These are phyloP conservation scores for Schizothecium vesticola DNA, from an alignment of 495 filamentous ascomycete species.

Conservation along the genomic window DNA sequence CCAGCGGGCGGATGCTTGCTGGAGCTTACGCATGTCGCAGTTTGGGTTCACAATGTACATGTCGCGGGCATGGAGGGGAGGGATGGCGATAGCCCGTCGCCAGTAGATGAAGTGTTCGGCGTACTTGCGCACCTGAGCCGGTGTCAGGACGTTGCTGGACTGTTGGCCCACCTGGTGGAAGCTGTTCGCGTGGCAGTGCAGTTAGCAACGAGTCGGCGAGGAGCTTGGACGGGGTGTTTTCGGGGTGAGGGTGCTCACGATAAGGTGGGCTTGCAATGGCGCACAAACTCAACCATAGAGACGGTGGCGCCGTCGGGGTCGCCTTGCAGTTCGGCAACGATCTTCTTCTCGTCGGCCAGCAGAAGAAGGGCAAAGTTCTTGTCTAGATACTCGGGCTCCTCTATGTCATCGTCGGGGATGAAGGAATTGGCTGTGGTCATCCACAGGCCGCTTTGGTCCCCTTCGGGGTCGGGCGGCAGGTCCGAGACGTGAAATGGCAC, in stretches of 20 bases:
- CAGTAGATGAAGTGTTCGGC: slow-evolving; percentile 92
- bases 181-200: slow-evolving; percentile 20
- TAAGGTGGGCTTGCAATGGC: slow-evolving; percentile 74
- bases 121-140: slow-evolving; percentile 74
- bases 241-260: slow-evolving; percentile 43
- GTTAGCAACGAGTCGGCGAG: not conserved
- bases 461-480: slow-evolving; percentile 60
- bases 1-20: slow-evolving; percentile 66
- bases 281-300: slow-evolving; percentile 76
- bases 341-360: slow-evolving; percentile 74
- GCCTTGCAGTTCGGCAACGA: slow-evolving; percentile 75
- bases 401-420: slow-evolving; percentile 56
- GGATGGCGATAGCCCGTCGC: slow-evolving; percentile 86
- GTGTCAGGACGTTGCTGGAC: slow-evolving; percentile 59
- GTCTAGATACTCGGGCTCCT: slow-evolving; percentile 58
- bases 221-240: not conserved
- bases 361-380: slow-evolving; percentile 84
- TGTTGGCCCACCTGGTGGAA: slow-evolving; percentile 71
- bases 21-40: slow-evolving; percentile 70
- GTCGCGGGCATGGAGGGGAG: slow-evolving; percentile 82
- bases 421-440: slow-evolving; percentile 79
- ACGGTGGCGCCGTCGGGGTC: slow-evolving; percentile 66
- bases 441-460: slow-evolving; percentile 69
- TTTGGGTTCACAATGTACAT: slow-evolving; percentile 94
- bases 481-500: slow-evolving; percentile 68